Percentiles rank a stretch among this genome's conserved stretches.
Conservation (phyloP, 176 grass and related monocot genomes). For the Avena sativa region DNA sequence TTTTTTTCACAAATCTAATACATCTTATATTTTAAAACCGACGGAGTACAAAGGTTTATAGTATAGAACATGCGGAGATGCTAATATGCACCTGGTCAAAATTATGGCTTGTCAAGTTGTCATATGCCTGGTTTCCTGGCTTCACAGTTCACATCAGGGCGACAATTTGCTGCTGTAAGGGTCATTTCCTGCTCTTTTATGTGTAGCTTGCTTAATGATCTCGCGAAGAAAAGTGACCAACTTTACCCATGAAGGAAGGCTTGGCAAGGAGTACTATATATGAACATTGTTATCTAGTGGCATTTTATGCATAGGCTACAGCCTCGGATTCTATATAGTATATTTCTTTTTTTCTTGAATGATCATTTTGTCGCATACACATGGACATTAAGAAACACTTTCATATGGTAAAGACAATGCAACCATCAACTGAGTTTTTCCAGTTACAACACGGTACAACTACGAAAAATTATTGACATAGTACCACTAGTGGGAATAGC, state of each 20-base stretch:
- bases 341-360: background rate
- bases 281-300: slow-evolving; percentile 33
- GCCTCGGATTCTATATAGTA: background rate
- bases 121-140: background rate
- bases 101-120: background rate
- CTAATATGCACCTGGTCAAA: slow-evolving; percentile 3
- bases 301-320: slow-evolving; percentile 35
- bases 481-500: no score
- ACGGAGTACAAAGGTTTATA: no score
- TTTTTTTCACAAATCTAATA: no score
- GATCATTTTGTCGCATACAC: background rate
- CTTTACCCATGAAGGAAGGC: background rate
- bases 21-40: no score
- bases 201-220: slow-evolving; percentile 8
- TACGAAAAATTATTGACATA: no score
- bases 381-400: background rate
- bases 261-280: background rate
- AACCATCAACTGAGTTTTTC: no score
- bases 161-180: slow-evolving; percentile 20
- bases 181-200: slow-evolving; percentile 26
- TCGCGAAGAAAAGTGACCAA: background rate
- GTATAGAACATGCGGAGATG: no score
- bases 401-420: no score
- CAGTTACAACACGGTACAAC: no score
- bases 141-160: slow-evolving; percentile 17